Conservation (phyloP, 2,329 filamentous ascomycete genomes). For the Nigrospora osmanthi region DNA sequence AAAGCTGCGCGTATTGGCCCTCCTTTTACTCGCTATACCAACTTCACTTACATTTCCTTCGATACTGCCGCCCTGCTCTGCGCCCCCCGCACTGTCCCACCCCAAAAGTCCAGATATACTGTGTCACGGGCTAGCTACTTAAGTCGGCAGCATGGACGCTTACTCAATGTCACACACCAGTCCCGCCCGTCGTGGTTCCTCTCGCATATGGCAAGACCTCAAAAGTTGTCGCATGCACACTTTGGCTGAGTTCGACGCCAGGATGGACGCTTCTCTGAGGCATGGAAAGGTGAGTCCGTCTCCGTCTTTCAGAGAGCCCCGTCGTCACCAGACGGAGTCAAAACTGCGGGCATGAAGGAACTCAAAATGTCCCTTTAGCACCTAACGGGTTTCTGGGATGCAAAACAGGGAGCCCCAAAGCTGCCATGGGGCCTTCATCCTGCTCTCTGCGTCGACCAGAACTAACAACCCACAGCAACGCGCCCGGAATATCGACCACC, state of each 20-base stretch:
- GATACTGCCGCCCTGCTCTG: too few relatives aligned
- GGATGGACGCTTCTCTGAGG: slow-evolving; percentile 20
- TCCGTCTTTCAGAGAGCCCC: slow-evolving; percentile 2
- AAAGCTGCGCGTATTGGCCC: too few relatives aligned
- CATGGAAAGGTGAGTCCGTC: slow-evolving; percentile 26
- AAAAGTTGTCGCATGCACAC: slow-evolving; percentile 29
- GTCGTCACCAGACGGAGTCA: too few relatives aligned
- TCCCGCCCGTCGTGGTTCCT: slow-evolving; percentile 31
- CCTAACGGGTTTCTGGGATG: too few relatives aligned
- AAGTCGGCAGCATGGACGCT: slow-evolving; percentile 39
- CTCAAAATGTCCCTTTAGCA: too few relatives aligned
- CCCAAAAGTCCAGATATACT: too few relatives aligned
- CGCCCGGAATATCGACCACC: slow-evolving; percentile 14
- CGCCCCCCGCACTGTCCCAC: too few relatives aligned
- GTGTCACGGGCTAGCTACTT: background rate
- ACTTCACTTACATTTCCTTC: too few relatives aligned
- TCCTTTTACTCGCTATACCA: too few relatives aligned
- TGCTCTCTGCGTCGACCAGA: slow-evolving; percentile 2
- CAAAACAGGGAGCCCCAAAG: too few relatives aligned
- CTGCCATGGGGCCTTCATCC: background rate
- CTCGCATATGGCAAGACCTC: slow-evolving; percentile 43
- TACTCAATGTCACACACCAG: slow-evolving; percentile 42
- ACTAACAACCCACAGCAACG: slow-evolving; percentile 15
- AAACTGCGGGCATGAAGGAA: too few relatives aligned
- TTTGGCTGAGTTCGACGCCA: slow-evolving; percentile 22